A percentile compares a stretch with the other conserved stretches of the same genome.
Evolutionary conservation across 2,329 filamentous ascomycete species (phyloP).

Genomic region (Dactylellina leptospora): DNA sequence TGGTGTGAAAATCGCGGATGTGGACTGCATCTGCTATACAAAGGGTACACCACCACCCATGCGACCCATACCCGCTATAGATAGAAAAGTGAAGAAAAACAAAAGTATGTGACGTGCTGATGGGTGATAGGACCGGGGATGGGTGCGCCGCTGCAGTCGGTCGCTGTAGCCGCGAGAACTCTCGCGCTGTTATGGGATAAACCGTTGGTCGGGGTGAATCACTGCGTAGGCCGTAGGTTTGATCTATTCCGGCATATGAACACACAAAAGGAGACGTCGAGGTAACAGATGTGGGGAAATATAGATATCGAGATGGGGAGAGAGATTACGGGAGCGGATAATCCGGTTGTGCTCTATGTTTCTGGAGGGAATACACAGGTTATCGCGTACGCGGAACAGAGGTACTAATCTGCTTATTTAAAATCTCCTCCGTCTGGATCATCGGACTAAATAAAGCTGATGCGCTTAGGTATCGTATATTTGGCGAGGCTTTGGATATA

Average conservation of each 20-base stretch:
- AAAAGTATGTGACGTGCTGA: conserved; percentile 10
- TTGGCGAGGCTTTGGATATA: conserved; percentile 96
- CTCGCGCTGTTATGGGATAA: conserved; percentile 84
- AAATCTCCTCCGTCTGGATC: too few relatives aligned
- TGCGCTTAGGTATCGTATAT: conserved; percentile 89
- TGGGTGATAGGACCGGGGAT: conserved; percentile 75
- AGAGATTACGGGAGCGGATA: conserved; percentile 84
- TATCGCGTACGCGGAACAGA: conserved; percentile 91
- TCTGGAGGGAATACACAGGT: conserved; percentile 97
- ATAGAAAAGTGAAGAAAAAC: neutral
- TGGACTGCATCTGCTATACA: conserved; percentile 95
- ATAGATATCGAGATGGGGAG: conserved; percentile 95
- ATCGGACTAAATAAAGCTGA: too few relatives aligned
- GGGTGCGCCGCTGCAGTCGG: conserved; percentile 88
- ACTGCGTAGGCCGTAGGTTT: conserved; percentile 82
- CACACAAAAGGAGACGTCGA: neutral
- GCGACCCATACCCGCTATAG: neutral
- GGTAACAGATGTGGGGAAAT: neutral
- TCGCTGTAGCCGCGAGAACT: conserved; percentile 84
- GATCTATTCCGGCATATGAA: neutral
- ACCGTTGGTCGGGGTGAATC: conserved; percentile 93
- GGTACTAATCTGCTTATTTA: conserved; percentile 59
- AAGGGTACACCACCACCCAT: conserved; percentile 64
- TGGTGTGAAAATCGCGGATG: conserved; percentile 68
- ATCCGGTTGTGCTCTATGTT: conserved; percentile 96